Percentiles rank a stretch among this genome's conserved stretches.
Conservation (phyloP, 2,329 filamentous ascomycete genomes). For the Colletotrichum sp. region DNA sequence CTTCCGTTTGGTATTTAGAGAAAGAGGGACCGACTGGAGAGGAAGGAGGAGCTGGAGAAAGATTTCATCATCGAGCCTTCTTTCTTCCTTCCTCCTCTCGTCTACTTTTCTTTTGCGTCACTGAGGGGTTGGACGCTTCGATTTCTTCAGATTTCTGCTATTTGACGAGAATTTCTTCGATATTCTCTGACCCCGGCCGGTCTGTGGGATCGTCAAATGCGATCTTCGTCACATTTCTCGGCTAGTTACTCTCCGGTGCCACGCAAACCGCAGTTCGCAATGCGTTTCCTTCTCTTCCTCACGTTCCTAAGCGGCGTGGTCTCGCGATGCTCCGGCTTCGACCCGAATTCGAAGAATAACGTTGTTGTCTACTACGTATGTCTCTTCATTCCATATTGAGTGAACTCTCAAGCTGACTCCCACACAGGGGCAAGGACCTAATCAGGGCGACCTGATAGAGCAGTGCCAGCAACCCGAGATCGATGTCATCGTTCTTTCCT, state of each 20-base stretch:
- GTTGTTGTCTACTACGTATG: slow-evolving; percentile 48
- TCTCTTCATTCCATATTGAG: not conserved
- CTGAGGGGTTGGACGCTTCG: not conserved
- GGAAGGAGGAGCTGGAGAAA: not conserved
- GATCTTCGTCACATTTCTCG: not conserved
- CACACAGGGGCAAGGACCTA: slow-evolving; percentile 42
- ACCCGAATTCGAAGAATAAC: slow-evolving; percentile 38
- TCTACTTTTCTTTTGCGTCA: not conserved
- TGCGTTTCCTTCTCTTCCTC: not conserved
- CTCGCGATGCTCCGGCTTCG: slow-evolving; percentile 25
- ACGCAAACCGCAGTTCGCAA: not conserved
- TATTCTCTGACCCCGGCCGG: not conserved
- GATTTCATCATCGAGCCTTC: not conserved
- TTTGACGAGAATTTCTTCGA: not conserved
- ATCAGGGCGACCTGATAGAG: slow-evolving; percentile 37
- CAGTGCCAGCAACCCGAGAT: slow-evolving; percentile 43
- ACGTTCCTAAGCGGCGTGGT: not conserved
- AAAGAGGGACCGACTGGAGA: not conserved
- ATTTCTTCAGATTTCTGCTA: not conserved
- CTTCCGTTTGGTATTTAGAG: not conserved
- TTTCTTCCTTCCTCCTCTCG: not conserved
- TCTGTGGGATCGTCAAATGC: not conserved
- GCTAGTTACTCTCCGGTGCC: not conserved
- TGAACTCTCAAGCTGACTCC: not conserved
- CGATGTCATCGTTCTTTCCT: slow-evolving; percentile 48